These are phyloP conservation scores for Leccinum fibrillosum DNA, from an alignment of 768 basidiomycete genomes.

Conservation along the genomic window DNA sequence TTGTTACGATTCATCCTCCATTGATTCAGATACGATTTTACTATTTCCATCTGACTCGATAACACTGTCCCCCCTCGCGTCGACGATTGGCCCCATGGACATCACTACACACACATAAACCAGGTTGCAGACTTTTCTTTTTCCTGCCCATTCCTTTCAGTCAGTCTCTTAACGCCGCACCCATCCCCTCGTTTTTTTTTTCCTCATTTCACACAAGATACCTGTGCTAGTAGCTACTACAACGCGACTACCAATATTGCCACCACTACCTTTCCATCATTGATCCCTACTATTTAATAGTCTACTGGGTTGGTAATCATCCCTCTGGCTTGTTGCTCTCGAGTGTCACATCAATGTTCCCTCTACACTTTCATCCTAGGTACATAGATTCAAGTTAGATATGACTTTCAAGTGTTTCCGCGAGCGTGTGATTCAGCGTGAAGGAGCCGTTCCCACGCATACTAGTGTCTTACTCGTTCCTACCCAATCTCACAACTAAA, in stretches of 20 bases:
- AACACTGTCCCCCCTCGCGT: background rate
- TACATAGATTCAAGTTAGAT: conserved; percentile 1
- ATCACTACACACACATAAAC: conserved; percentile 15
- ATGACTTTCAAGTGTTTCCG: background rate
- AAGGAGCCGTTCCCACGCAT: conserved; percentile 19
- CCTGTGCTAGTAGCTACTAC: conserved; percentile 15
- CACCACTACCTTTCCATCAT: conserved; percentile 1
- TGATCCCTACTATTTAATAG: background rate
- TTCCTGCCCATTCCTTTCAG: background rate
- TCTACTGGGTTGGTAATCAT: conserved; percentile 1
- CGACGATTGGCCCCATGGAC: conserved; percentile 1
- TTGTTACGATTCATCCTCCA: conserved; percentile 3
- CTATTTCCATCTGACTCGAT: background rate
- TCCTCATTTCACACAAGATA: background rate
- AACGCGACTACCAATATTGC: conserved; percentile 2
- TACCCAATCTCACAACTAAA: conserved; percentile 10
- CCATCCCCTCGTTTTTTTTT: background rate
- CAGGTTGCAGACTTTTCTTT: conserved; percentile 9
- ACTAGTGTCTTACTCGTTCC: background rate
- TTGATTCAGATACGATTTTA: background rate
- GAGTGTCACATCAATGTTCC: conserved; percentile 6
- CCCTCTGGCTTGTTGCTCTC: conserved; percentile 10
- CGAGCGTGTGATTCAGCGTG: conserved; percentile 11
- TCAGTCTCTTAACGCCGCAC: background rate
- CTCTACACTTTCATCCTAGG: background rate